Evolutionary conservation across 2,329 filamentous ascomycete species (phyloP), one percentile per base, ranked within the genome.

Genomic region (Colletotrichum cordylinicola): DNA sequence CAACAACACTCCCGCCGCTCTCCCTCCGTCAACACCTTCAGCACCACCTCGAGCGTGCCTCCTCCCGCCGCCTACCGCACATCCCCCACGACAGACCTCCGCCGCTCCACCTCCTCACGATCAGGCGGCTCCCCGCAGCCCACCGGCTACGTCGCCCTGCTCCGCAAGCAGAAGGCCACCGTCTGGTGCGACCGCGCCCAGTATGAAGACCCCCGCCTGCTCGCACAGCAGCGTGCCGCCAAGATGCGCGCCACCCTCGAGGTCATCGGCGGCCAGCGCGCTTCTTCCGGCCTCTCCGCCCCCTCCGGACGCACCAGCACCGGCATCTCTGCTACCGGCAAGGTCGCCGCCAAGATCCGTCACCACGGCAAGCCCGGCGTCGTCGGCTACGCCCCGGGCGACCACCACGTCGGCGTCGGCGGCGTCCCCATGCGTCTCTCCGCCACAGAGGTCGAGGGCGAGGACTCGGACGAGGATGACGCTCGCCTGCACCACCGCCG

Each of bases 111-210:
- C 35, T 98, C 95, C 5, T 94, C 94, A 67, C 93, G 95, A 80
- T 98, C 95, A 27, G 91, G 90, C 77, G 82, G 84, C 29, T 80
- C 78, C 24, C 78, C 81, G 6, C 90, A 91, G 77, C 86, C 94
- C 2, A 90, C 90, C n/a, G 93, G 95, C 78, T 99, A 99, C 85
- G 97, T 99, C 67, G 96, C 97, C 43, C 90, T 98, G n/a, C 93
- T 99, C 86, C 93, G 97, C 77, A 96, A 96, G 84, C 97, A 99
- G 86, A 98, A 98, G 84, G 97, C 96, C 37, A 99, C 97, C 0
- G 97, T 99, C 6, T 99, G 97, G 97, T 98, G 96, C 87, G 97
- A 98, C 83, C 94, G 96, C 70, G 91, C 96, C 12, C 97, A 99
- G 84, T 93, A 95, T 77, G 96, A 98, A 85, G 97, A 99, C 83